Evolutionary conservation across 2,329 filamentous ascomycete genomes (phyloP), one percentile per base, ranked within the genome.

Genomic region (Dactylellina haptotyla): DNA sequence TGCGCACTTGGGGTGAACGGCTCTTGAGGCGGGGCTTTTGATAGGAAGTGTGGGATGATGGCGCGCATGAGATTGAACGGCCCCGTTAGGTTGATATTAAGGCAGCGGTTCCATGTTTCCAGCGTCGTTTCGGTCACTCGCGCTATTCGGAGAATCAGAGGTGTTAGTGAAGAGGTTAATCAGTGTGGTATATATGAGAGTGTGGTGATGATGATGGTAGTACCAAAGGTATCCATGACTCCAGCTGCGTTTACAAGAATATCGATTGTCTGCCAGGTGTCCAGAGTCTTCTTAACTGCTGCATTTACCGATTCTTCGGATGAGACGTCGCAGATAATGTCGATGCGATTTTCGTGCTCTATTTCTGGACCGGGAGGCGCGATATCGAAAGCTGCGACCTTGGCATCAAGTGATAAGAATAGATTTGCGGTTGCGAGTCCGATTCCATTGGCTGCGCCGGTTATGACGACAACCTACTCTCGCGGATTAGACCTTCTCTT

Each of bases 31-130:
- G 37, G 8, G 53, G 8, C 5, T 59, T 59, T 62, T 25, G 41
- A 34, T 10, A 50, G 57, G 28, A 37, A 62, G 43, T 62, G 57
- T 2, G 57, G 41, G 41, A 62, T 50, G 16, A 62, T 43, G n/a
- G 57, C 41, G 43, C 57, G 57, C 57, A 62, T 62, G 41, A 50
- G 25, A 20, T 62, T 50, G 41, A 62, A 62, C 6, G 57, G 56
- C 4, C 56, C 56, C 10, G 56, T 59, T 12, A 59, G 25, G 43
- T 50, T 62, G 43, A 62, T 39, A 28, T 30, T 34, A 2, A 59
- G 18, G 41, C 56, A 59, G 56, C 56, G 56, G 39, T 26, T 28
- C 56, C 56, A 59, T n/a, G 25, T 48, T 23, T 45, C 56, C 10
- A 23, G 25, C 20, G 56, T 59, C 10, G 56, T 59, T 32, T 59